Base-by-base conservation (phyloP, 2,329 filamentous ascomycete species). In the Drechslerella stenobrocha region DNA sequence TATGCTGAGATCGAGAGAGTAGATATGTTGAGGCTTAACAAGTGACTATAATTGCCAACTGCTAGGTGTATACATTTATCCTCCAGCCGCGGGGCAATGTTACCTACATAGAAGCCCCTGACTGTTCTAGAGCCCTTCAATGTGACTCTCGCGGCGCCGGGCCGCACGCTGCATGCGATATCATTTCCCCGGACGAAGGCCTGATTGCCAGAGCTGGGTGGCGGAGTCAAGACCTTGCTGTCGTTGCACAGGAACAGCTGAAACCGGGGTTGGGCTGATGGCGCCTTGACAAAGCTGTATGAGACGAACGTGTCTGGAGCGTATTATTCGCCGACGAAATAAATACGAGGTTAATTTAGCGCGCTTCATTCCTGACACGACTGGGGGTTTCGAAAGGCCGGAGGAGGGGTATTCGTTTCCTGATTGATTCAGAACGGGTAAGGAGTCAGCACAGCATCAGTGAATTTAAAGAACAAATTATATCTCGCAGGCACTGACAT, bases 271-370 rank as follows among this genome's bases (percentile, higher is more conserved):
- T 1, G 55, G 63, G 35, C 60, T 67, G 20, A 51, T 50, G 11
- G 50, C 55, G 2, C 63, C 55, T 20, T 67, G 50, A 34, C 45
- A 30, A 67, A 60, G 45, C 50, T 67, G 28, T 55, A 67, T 42
- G 55, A 42, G 28, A 60, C 50, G 11, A 67, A 45, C 6, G 52
- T 13, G 22, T 67, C 63, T 13, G 63, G 59, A 9, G 48, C 28
- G 5, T 67, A 50, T 22, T 67, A 55, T 2, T 28, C 15, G 18
- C 60, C 45, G 8, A 67, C 24, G 18, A 40, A 53, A 55, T 67
- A 42, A 30, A 48, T 8, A 9, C 8, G 15, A n/a, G n/a, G 22
- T 37, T 15, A 13, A 37, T 32, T 6, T 13, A 32, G 6, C 30
- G 13, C 13, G 30, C 13, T 6, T 42, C 6, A 6, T 15, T 8